Evolutionary conservation across 257 asterid genomes (phyloP), one percentile per base, ranked within the genome.

Genomic region (Buddleja alternifolia): DNA sequence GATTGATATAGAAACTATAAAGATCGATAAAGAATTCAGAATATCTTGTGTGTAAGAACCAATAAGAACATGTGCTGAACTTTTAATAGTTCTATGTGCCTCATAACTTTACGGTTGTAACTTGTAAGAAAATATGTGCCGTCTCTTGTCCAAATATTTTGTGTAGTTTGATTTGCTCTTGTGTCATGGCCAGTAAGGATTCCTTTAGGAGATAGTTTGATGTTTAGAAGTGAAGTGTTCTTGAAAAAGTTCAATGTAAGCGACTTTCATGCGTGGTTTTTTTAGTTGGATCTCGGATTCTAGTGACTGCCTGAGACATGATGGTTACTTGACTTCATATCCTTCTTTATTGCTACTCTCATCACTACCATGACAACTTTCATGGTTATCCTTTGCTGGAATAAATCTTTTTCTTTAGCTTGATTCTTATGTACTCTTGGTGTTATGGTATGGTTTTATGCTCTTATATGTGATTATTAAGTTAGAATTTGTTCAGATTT

Each of bases 401-500:
- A 34, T 1, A 25, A 56, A 59, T 59, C 37, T 59, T 36, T 17
- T 34, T 59, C 65, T 10, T 47, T 7, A 16, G 8, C 16, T 20
- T n/a, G 1, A 15, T 47, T 16, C 23, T 47, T 15, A 47, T 16
- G 53, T 15, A 47, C 1, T 47, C n/a, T 15, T 47, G 53, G 1
- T 47, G 23, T n/a, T 47, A 0, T n/a, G n/a, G 53, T 47, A 16
- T 6, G 15, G 52, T 45, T 14, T 45, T 14, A 14, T 14, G 52
- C 53, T 4, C 10, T n/a, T 23, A 52, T 52, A 36, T n/a, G n/a
- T 8, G 0, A n/a, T 15, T 36, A 11, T 0, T 16, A 15, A 29
- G 60, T 14, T 56, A 23, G 36, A 39, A 23, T 24, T 53, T 71
- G 37, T 32, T 75, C 17, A 65, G 23, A 58, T 60, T 45, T 24